Conservation (phyloP, 2,329 filamentous ascomycete species). For the Alternaria triticimaculans region DNA sequence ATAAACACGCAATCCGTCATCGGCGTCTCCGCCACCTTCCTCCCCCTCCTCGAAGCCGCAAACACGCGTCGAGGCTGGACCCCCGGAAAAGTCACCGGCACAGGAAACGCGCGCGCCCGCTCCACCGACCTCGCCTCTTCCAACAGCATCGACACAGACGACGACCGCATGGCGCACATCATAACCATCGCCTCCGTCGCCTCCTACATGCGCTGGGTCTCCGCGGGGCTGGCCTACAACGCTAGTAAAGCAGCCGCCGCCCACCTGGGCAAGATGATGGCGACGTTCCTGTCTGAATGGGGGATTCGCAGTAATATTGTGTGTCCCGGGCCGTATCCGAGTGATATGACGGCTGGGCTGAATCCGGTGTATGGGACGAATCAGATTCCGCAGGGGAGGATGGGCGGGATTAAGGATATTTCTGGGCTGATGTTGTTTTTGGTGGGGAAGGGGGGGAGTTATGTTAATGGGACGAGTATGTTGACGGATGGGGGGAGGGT, state of each 20-base stretch:
- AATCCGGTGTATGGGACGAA: constrained; percentile 39
- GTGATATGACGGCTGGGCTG: constrained; percentile 51
- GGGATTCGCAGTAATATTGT: constrained; percentile 57
- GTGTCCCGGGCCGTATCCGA: constrained; percentile 53
- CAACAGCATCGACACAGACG: constrained; percentile 35
- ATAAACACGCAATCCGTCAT: constrained; percentile 56
- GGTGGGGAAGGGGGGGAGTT: constrained; percentile 58
- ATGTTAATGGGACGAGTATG: constrained; percentile 61
- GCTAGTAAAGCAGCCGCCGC: constrained; percentile 54
- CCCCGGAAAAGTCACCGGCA: constrained; percentile 39
- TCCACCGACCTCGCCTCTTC: constrained; percentile 24
- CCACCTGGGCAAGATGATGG: constrained; percentile 55
- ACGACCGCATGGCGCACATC: constrained; percentile 54
- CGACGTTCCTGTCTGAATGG: constrained; percentile 51
- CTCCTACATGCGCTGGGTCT: constrained; percentile 47
- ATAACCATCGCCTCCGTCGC: constrained; percentile 54
- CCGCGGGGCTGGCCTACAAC: constrained; percentile 52
- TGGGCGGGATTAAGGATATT: constrained; percentile 55
- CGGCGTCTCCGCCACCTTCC: constrained; percentile 53
- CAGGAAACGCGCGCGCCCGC: constrained; percentile 33
- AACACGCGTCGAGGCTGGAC: constrained; percentile 53
- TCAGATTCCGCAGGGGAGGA: constrained; percentile 49
- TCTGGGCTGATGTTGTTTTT: constrained; percentile 59
- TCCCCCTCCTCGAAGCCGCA: constrained; percentile 54
- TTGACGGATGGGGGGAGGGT: constrained; percentile 56